These are phyloP conservation scores for Carex scoparia DNA, from an alignment of 176 grass and related monocot species.

Conservation along the genomic window DNA sequence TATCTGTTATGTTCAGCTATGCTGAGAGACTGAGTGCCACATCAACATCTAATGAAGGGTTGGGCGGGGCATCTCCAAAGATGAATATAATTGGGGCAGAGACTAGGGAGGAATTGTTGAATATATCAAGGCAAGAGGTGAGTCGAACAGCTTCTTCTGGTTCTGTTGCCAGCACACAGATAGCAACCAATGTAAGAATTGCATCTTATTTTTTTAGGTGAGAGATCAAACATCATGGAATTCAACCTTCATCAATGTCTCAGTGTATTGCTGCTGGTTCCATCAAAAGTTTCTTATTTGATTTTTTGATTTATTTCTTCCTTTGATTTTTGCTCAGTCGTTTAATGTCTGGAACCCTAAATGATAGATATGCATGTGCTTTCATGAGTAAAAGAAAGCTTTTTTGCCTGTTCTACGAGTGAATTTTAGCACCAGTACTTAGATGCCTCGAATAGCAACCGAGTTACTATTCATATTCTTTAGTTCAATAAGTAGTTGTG, in stretches of 20 bases:
- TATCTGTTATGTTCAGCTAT: slow-evolving; percentile 24
- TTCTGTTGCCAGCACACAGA: slow-evolving; percentile 37
- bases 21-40: too few species aligned
- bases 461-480: not conserved
- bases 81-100: slow-evolving; percentile 84
- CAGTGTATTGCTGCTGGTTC: not conserved
- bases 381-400: not conserved
- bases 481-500: not conserved
- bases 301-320: not conserved
- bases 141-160: slow-evolving; percentile 11
- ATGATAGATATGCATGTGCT: not conserved
- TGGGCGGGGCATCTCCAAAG: slow-evolving; percentile 81
- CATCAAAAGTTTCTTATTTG: not conserved
- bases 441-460: not conserved
- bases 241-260: not conserved
- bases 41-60: slow-evolving; percentile 79
- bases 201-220: slow-evolving; percentile 19
- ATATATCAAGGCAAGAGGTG: slow-evolving; percentile 23
- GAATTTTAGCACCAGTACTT: not conserved
- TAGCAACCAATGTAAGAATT: slow-evolving; percentile 55
- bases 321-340: not conserved
- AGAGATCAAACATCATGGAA: not conserved
- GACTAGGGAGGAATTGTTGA: slow-evolving; percentile 83
- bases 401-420: not conserved
- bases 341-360: not conserved